phyloP scores from a whole-genome alignment of 106 monocot species.

The Cymbidium sinense region DNA sequence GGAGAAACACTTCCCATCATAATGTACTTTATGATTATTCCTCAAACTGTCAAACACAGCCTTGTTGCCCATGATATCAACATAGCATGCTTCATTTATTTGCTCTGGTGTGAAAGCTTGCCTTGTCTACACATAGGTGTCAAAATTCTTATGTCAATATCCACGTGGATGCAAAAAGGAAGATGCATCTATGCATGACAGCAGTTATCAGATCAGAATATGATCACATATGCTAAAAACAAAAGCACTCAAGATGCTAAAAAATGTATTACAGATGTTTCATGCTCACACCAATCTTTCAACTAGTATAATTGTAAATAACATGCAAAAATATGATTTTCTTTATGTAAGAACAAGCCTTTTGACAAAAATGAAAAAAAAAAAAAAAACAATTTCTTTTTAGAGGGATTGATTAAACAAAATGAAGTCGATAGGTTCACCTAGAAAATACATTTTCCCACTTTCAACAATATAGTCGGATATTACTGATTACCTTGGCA shows the following conservation, averaged over 20 bases:
- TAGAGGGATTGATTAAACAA: not conserved
- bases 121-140: constrained; percentile 55
- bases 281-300: not conserved
- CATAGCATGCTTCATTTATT: constrained; percentile 78
- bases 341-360: not conserved
- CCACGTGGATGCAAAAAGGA: not conserved
- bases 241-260: not conserved
- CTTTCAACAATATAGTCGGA: not conserved
- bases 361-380: no score
- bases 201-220: not conserved
- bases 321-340: not conserved
- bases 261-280: not conserved
- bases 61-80: constrained; percentile 71
- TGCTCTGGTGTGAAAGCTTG: constrained; percentile 66
- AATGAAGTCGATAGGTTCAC: not conserved
- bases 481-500: not conserved
- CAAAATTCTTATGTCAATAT: not conserved
- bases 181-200: not conserved
- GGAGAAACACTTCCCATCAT: constrained; percentile 77
- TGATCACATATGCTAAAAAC: not conserved
- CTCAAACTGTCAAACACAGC: constrained; percentile 84
- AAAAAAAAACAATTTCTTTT: not conserved
- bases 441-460: not conserved
- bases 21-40: constrained; percentile 86
- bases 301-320: not conserved